Evolutionary conservation across 2,329 filamentous ascomycete genomes (phyloP).

Genomic region (Calonectria crousiana): DNA sequence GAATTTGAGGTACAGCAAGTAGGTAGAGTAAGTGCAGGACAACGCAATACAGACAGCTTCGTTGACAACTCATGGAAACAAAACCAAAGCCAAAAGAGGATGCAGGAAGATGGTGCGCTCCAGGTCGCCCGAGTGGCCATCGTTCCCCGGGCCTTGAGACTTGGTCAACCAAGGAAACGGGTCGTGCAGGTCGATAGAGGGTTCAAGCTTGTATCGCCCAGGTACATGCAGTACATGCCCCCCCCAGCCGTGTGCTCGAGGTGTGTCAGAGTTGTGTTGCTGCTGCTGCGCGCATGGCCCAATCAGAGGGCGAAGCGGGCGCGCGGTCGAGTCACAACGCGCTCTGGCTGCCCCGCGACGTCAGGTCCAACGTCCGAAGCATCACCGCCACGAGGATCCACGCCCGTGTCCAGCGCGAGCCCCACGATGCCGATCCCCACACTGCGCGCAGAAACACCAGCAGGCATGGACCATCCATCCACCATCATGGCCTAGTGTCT

Average conservation of each 20-base stretch:
- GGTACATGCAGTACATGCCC: conserved; percentile 24
- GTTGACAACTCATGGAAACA: conserved; percentile 14
- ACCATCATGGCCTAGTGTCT: background rate
- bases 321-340: conserved; percentile 42
- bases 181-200: conserved; percentile 1
- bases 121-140: conserved; percentile 36
- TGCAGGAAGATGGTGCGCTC: conserved; percentile 33
- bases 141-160: conserved; percentile 33
- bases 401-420: conserved; percentile 2
- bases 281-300: conserved; percentile 18
- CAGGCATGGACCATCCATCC: conserved; percentile 4
- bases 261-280: conserved; percentile 7
- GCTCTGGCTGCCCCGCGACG: conserved; percentile 26
- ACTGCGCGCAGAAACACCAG: background rate
- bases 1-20: conserved; percentile 8
- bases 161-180: conserved; percentile 8
- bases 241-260: background rate
- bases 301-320: conserved; percentile 34
- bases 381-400: conserved; percentile 28
- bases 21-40: conserved; percentile 16
- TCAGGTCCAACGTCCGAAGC: conserved; percentile 15
- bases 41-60: conserved; percentile 4
- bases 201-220: conserved; percentile 30
- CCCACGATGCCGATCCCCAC: conserved; percentile 5
- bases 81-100: conserved; percentile 13